Evolutionary conservation across 177 flowering plant genomes (phyloP).

Genomic region (Vitis hybrid): DNA sequence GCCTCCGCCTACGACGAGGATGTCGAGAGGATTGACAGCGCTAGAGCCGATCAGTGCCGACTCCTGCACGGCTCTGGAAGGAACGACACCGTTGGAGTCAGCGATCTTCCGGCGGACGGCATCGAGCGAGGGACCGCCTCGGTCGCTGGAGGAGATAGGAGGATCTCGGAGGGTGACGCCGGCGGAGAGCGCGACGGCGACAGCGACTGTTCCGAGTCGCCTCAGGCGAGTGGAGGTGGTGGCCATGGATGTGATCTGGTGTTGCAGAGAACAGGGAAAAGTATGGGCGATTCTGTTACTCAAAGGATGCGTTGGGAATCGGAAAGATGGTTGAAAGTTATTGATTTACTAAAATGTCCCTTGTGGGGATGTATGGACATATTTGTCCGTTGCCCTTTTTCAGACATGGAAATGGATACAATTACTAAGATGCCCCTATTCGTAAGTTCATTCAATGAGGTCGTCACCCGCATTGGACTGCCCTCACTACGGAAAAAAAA

Average conservation of each 20-base stretch:
- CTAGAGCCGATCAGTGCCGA: conserved; percentile 63
- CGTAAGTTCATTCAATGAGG: no score
- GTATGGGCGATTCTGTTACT: neutral
- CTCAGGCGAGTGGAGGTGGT: conserved; percentile 41
- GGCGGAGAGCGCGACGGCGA: conserved; percentile 30
- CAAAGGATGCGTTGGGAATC: no score
- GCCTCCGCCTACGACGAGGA: conserved; percentile 93
- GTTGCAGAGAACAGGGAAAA: neutral
- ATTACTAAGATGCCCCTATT: no score
- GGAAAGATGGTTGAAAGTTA: no score
- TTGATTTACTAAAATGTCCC: no score
- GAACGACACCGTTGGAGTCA: conserved; percentile 56
- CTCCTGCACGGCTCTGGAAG: conserved; percentile 60
- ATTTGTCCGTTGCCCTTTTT: no score
- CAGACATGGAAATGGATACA: no score
- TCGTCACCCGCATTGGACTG: no score
- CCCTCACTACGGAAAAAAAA: no score
- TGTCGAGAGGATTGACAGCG: conserved; percentile 65
- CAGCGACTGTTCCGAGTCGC: conserved; percentile 36
- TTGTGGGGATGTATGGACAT: no score
- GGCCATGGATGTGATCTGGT: conserved; percentile 22
- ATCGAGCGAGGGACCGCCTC: conserved; percentile 36
- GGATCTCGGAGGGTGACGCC: conserved; percentile 30
- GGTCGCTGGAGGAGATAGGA: conserved; percentile 40
- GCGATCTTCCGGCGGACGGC: conserved; percentile 39